Evolutionary conservation across 2,329 filamentous ascomycete species (phyloP).

Genomic region (Botrytis tulipae): DNA sequence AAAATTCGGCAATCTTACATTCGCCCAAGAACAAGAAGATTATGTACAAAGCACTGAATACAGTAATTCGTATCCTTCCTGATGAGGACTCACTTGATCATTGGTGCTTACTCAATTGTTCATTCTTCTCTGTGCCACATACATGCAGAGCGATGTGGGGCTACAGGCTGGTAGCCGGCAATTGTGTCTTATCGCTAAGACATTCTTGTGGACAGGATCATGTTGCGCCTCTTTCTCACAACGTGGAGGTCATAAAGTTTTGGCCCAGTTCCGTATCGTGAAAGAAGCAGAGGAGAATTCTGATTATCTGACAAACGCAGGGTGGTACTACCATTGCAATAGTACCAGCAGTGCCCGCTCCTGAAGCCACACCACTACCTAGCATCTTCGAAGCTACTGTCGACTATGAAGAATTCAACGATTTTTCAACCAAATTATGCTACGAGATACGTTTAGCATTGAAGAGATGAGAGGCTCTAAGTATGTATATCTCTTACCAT

Average conservation of each 20-base stretch:
- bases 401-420: no score
- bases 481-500: constrained; percentile 55
- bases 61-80: no score
- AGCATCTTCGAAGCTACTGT: background rate
- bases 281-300: background rate
- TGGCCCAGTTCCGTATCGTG: background rate
- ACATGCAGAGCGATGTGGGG: background rate
- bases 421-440: no score
- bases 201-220: no score
- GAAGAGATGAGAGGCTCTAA: no score
- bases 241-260: no score
- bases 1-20: background rate
- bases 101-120: background rate
- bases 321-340: background rate
- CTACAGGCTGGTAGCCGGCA: background rate
- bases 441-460: no score
- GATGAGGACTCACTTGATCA: background rate
- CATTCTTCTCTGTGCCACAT: background rate
- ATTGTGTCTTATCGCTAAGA: background rate
- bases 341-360: background rate
- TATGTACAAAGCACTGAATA: background rate
- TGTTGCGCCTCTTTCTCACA: no score
- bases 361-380: background rate
- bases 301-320: background rate
- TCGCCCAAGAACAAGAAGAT: background rate